Base-by-base conservation (phyloP, 1,284 basidiomycete species). In the Sanghuangporus baumii region DNA sequence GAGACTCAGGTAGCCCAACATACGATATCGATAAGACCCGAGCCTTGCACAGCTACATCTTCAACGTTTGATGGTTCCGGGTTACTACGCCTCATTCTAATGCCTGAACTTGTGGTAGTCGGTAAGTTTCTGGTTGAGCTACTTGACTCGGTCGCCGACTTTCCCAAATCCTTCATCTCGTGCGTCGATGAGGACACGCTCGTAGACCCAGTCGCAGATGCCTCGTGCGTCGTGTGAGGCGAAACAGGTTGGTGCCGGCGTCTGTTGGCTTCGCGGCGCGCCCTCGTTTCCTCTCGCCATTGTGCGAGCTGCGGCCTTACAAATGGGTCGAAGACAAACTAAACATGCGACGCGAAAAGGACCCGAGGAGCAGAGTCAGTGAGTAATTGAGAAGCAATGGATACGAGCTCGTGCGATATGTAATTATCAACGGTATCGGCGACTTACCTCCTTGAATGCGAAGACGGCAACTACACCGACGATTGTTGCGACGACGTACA, bases 261-360 rank as follows among this genome's bases (percentile, higher is more conserved):
- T 26, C 50, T 41, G 38, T 48, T 40, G 7, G 47, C 56, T 2
- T 54, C 26, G 6, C 40, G 40, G 18, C 61, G 61, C 11, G 56
- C 46, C 26, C 51, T 41, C 20, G 18, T 26, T 18, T 62, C 61
- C 14, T 62, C 61, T 11, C 48, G 57, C 55, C 55, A 62, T n/a
- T 57, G 34, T 14, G 37, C 20, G n/a, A 62, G 34, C 18, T 62
- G 51, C 20, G 60, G 60, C 26, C 8, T 36, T 18, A 62, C 47
- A 31, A 50, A 52, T 37, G 61, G 61, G 38, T 61, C 60, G 41
- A 58, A 55, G 18, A 62, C 61, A 57, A 62, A 59, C 61, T 62
- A 46, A 11, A 7, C 14, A 20, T 8, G 40, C 5, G 11, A 23
- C 18, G 14, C 2, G 16, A 16, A 12, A 50, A 43, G 31, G 20